Percentiles rank a stretch among this genome's conserved stretches.
Conservation (phyloP, 169 alveolate species). For the Cryptosporidium felis region DNA sequence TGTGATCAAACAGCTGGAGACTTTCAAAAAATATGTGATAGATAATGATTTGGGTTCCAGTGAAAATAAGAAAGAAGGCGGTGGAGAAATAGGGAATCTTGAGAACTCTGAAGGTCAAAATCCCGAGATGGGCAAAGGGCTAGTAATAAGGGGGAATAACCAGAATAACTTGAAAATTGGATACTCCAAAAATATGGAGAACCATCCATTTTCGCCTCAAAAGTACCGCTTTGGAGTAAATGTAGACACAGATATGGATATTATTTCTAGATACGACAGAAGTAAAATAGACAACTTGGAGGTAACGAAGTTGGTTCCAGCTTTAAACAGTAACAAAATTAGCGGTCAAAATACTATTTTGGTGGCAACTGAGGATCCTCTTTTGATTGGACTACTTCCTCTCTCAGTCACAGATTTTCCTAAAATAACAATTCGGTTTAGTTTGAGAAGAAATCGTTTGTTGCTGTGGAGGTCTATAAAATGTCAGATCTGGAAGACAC, state of each 20-base stretch:
- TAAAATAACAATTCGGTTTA: slow-evolving; percentile 14
- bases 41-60: not conserved
- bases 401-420: slow-evolving; percentile 12
- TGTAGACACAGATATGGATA: slow-evolving; percentile 23
- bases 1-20: not conserved
- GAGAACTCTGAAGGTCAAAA: not conserved
- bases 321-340: slow-evolving; percentile 3
- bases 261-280: slow-evolving; percentile 10
- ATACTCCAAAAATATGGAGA: too few relatives aligned
- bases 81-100: not conserved
- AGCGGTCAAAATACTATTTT: slow-evolving; percentile 47
- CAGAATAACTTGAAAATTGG: too few relatives aligned
- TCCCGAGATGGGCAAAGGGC: too few relatives aligned
- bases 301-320: slow-evolving; percentile 16
- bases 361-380: slow-evolving; percentile 14
- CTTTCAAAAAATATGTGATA: not conserved
- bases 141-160: too few relatives aligned
- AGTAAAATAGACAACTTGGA: slow-evolving; percentile 10
- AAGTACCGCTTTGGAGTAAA: slow-evolving; percentile 8
- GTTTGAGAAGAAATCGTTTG: slow-evolving; percentile 63
- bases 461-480: slow-evolving; percentile 59
- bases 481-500: slow-evolving; percentile 59
- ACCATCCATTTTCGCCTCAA: too few relatives aligned
- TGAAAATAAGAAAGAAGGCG: not conserved
- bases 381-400: slow-evolving; percentile 27